A percentile compares a stretch with the other conserved stretches of the same genome.
phyloP scores from a whole-genome alignment of 768 basidiomycete genomes.

The Stropharia rugosoannulata region DNA sequence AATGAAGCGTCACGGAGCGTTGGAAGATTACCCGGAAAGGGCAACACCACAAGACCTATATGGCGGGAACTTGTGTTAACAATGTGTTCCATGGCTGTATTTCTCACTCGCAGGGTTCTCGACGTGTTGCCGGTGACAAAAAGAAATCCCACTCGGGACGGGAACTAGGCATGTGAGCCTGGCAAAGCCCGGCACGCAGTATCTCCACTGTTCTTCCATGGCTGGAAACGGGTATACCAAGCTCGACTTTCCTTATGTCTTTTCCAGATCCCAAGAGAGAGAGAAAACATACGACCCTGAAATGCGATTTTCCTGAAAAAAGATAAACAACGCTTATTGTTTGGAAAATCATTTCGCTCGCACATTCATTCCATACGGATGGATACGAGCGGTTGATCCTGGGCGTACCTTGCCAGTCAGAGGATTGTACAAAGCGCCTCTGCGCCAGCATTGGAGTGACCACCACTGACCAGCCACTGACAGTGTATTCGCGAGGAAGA shows the following conservation, averaged over 20 bases:
- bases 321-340: no score
- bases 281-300: not conserved
- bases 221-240: not conserved
- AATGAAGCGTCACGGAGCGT: not conserved
- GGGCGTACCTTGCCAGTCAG: no score
- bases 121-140: conserved; percentile 1
- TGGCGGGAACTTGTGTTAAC: not conserved
- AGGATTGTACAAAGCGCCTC: no score
- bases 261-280: not conserved
- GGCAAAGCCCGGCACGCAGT: not conserved
- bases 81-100: not conserved
- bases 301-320: no score
- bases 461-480: no score
- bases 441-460: no score
- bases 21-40: conserved; percentile 4
- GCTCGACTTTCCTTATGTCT: not conserved
- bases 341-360: no score
- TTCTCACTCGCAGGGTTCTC: conserved; percentile 8
- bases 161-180: not conserved
- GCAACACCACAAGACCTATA: not conserved
- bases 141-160: not conserved
- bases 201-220: no score
- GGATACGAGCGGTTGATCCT: no score
- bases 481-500: no score
- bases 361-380: no score